Evolutionary conservation across 495 filamentous ascomycete species (phyloP).

Genomic region (Hypoxylon cercidicola): DNA sequence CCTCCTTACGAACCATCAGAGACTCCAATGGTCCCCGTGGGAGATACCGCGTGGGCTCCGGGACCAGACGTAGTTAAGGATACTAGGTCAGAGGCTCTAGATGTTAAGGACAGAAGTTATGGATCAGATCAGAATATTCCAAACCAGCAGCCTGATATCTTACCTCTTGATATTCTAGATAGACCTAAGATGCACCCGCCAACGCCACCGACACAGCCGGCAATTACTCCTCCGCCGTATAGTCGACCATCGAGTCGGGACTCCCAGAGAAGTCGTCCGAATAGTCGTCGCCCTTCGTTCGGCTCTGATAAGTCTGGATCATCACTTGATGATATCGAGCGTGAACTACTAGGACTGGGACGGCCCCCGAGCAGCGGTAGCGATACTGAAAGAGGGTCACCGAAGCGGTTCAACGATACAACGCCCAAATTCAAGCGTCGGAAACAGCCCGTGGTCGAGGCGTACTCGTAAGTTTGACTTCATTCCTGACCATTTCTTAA

Average conservation of each 20-base stretch:
- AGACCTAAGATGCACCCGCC: slow-evolving; percentile 2
- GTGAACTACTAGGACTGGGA: slow-evolving; percentile 39
- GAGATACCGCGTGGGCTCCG: neutral
- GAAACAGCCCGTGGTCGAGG: slow-evolving; percentile 50
- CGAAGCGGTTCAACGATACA: slow-evolving; percentile 36
- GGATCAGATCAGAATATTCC: slow-evolving; percentile 2
- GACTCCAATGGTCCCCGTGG: neutral
- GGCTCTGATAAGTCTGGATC: slow-evolving; percentile 38
- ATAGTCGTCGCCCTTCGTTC: slow-evolving; percentile 41
- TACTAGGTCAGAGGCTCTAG: neutral
- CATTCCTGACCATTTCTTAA: neutral
- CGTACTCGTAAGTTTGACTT: slow-evolving; percentile 51
- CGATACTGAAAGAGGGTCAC: slow-evolving; percentile 27
- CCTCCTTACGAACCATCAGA: slow-evolving; percentile 26
- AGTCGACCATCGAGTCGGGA: slow-evolving; percentile 28
- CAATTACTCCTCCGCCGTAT: neutral
- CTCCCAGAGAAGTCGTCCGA: slow-evolving; percentile 21
- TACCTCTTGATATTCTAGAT: slow-evolving; percentile 1
- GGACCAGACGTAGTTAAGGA: neutral
- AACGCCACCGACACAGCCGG: neutral
- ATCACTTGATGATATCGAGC: slow-evolving; percentile 36
- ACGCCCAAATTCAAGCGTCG: slow-evolving; percentile 42
- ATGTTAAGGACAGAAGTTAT: neutral
- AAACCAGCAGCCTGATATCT: neutral
- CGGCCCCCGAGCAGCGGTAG: slow-evolving; percentile 19